These are phyloP conservation scores for Oenanthe sinensis DNA, from an alignment of 129 eudicot species.

Conservation along the genomic window DNA sequence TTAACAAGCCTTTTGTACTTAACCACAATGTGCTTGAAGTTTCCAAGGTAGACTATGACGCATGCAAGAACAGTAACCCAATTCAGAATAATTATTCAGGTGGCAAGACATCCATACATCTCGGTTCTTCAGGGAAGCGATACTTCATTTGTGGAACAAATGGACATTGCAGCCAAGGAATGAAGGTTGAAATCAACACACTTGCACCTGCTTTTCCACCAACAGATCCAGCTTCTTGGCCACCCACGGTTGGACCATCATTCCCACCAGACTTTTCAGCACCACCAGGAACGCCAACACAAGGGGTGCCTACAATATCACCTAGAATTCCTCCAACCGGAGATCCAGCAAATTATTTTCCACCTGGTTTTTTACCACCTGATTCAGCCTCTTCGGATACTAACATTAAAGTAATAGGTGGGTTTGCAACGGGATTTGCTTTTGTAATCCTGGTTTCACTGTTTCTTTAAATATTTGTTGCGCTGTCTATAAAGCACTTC, in stretches of 20 bases:
- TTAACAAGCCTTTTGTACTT: not conserved
- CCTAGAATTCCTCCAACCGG: slow-evolving; percentile 7
- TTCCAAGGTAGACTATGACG: slow-evolving; percentile 33
- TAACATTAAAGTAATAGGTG: slow-evolving; percentile 14
- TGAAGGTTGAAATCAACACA: slow-evolving; percentile 56
- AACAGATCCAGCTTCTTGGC: slow-evolving; percentile 21
- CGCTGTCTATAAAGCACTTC: not conserved
- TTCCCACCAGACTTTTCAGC: slow-evolving; percentile 4
- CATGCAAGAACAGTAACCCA: slow-evolving; percentile 37
- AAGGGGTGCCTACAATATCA: not conserved
- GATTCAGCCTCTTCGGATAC: slow-evolving; percentile 31
- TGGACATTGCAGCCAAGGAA: slow-evolving; percentile 63
- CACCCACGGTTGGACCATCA: slow-evolving; percentile 12
- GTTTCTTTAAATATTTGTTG: slow-evolving; percentile 11
- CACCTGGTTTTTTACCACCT: slow-evolving; percentile 16
- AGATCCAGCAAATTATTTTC: slow-evolving; percentile 13
- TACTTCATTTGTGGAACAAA: slow-evolving; percentile 70
- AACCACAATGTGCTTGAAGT: no score
- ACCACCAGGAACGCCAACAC: slow-evolving; percentile 7
- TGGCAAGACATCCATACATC: slow-evolving; percentile 33
- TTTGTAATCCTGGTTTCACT: slow-evolving; percentile 24
- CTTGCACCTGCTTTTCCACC: slow-evolving; percentile 29
- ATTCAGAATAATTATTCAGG: slow-evolving; percentile 15
- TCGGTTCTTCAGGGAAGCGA: slow-evolving; percentile 40
- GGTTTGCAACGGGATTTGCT: slow-evolving; percentile 13